Evolutionary conservation across 208 protist species (phyloP).

Genomic region (Lotmaria passim): DNA sequence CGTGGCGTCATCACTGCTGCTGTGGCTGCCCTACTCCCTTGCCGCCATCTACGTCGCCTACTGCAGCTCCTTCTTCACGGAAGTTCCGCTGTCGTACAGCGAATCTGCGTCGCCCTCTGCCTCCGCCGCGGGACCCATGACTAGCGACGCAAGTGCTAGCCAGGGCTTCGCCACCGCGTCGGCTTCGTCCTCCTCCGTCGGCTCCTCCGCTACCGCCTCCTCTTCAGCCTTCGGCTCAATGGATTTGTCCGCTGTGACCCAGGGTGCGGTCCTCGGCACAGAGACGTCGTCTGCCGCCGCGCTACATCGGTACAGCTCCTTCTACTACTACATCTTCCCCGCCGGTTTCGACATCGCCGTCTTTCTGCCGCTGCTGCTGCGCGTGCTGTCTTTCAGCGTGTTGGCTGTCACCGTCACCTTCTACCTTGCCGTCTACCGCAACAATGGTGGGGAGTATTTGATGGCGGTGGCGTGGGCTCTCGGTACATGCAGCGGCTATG

Average conservation of each 20-base stretch:
- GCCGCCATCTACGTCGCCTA: constrained; percentile 70
- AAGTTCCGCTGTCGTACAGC: constrained; percentile 2
- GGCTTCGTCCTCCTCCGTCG: constrained; percentile 4
- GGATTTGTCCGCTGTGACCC: not conserved
- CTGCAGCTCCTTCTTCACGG: constrained; percentile 54
- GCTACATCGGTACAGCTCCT: constrained; percentile 24
- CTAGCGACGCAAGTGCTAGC: no score
- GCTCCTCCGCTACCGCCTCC: not conserved
- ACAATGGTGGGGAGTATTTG: constrained; percentile 69
- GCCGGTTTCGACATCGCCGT: constrained; percentile 50
- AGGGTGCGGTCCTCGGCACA: not conserved
- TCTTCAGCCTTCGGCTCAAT: not conserved
- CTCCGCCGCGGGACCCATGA: not conserved
- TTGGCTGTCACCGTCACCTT: constrained; percentile 50
- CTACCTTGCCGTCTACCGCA: constrained; percentile 46
- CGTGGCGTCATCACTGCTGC: constrained; percentile 44
- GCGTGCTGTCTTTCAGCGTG: constrained; percentile 50
- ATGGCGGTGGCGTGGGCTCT: constrained; percentile 73
- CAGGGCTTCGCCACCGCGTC: not conserved
- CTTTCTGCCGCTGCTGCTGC: constrained; percentile 53
- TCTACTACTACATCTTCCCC: constrained; percentile 62
- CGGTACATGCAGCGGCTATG: constrained; percentile 61
- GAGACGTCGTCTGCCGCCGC: not conserved
- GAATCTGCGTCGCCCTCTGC: not conserved
- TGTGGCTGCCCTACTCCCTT: constrained; percentile 75